Conservation (phyloP, 2,329 filamentous ascomycete genomes). For the Massarina eburnea region DNA sequence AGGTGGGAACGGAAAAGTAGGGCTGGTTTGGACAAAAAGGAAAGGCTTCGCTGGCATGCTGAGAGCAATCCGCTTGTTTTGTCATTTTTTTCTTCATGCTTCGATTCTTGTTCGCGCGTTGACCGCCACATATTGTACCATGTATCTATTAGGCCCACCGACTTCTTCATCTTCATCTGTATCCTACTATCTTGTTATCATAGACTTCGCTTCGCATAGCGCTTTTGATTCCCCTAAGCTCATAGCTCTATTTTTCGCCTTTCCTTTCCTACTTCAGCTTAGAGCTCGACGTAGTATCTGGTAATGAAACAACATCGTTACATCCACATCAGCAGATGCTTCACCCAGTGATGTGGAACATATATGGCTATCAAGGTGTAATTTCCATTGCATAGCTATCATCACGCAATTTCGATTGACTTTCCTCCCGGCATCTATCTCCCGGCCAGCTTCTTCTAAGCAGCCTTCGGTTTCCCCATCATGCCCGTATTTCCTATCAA, state of each 20-base stretch:
- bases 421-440: neutral
- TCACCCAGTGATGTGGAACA: no score
- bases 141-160: conserved; percentile 11
- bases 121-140: conserved; percentile 19
- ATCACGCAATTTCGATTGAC: neutral
- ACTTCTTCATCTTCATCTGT: conserved; percentile 11
- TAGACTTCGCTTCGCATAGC: conserved; percentile 8
- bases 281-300: conserved; percentile 1
- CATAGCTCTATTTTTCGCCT: neutral
- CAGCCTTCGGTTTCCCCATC: neutral
- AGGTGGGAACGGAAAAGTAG: conserved; percentile 2
- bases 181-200: neutral
- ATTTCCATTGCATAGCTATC: neutral
- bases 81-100: conserved; percentile 1
- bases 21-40: conserved; percentile 1
- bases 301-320: conserved; percentile 4
- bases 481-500: neutral
- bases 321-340: neutral
- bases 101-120: conserved; percentile 16
- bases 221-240: conserved; percentile 2
- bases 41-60: neutral
- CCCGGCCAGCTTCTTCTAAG: no score
- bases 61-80: neutral
- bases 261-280: neutral
- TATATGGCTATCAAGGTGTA: no score